Evolutionary conservation across 208 protist species (phyloP).

Genomic region (Trypanosoma theileri): DNA sequence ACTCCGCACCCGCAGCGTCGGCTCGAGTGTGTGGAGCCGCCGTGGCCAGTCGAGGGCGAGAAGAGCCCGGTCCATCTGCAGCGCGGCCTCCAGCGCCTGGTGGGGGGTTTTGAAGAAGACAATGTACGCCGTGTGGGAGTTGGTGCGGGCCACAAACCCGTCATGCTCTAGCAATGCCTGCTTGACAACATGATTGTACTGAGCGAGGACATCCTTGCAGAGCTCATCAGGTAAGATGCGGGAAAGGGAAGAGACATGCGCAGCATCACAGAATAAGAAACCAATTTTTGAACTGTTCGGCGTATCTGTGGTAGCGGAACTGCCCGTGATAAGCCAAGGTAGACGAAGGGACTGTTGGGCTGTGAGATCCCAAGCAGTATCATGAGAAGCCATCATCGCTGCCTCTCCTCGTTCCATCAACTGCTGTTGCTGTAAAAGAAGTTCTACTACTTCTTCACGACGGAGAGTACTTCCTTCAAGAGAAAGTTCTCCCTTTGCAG

Average conservation of each 20-base stretch:
- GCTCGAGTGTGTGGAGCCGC: constrained; percentile 50
- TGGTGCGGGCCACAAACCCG: constrained; percentile 67
- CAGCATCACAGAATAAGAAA: constrained; percentile 67
- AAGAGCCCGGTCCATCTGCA: constrained; percentile 58
- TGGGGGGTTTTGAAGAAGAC: constrained; percentile 47
- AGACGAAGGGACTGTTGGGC: constrained; percentile 38
- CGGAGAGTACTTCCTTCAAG: constrained; percentile 37
- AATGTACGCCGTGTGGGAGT: constrained; percentile 58
- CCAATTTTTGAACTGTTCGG: constrained; percentile 17
- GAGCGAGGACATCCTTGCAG: constrained; percentile 39
- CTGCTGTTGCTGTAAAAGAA: constrained; percentile 58
- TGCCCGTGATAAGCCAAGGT: constrained; percentile 47
- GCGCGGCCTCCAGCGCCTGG: constrained; percentile 63
- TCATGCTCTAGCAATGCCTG: constrained; percentile 32
- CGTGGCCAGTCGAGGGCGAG: constrained; percentile 50
- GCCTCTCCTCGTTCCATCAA: constrained; percentile 60
- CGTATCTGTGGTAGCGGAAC: neutral
- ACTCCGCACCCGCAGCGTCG: constrained; percentile 67
- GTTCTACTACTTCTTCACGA: constrained; percentile 54
- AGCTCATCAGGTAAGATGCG: constrained; percentile 26
- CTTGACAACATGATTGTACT: constrained; percentile 82
- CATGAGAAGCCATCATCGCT: constrained; percentile 57
- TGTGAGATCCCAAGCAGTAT: constrained; percentile 29
- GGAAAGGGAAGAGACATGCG: constrained; percentile 28
- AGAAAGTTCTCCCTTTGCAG: constrained; percentile 40